Conservation (phyloP, 164 flowering plant species). For the Euptelea pleiosperma region DNA sequence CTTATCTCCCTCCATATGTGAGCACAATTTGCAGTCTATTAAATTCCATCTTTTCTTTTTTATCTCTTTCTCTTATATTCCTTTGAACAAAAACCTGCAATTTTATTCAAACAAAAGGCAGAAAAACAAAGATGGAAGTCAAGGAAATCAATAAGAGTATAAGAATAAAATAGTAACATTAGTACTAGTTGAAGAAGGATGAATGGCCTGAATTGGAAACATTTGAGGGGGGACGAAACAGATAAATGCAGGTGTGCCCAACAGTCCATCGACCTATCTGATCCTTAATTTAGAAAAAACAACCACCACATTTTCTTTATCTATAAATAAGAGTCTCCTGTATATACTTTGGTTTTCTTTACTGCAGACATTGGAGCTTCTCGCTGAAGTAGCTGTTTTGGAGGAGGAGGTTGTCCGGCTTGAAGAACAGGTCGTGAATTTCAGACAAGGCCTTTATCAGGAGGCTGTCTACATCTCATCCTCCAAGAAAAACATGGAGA, state of each 20-base stretch:
- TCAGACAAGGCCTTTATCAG: constrained; percentile 73
- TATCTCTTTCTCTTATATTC: not conserved
- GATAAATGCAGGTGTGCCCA: too few relatives aligned
- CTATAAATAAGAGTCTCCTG: not conserved
- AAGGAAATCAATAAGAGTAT: not conserved
- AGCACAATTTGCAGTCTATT: constrained; percentile 25
- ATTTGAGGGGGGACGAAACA: too few relatives aligned
- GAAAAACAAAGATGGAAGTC: not conserved
- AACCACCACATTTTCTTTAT: not conserved
- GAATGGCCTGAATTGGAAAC: too few relatives aligned
- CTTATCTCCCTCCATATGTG: constrained; percentile 77
- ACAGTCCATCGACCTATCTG: too few relatives aligned
- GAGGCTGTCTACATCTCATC: constrained; percentile 69
- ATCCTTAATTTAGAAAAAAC: not conserved
- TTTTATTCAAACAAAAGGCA: not conserved
- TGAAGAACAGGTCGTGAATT: constrained; percentile 81
- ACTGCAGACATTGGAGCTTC: constrained; percentile 74
- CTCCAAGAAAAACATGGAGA: constrained; percentile 49
- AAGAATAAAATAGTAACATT: too few relatives aligned
- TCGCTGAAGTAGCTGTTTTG: constrained; percentile 93
- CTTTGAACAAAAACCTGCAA: not conserved
- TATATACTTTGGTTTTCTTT: not conserved
- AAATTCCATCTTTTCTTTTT: not conserved
- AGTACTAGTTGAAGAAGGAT: too few relatives aligned
- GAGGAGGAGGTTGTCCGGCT: constrained; percentile 94